Conservation (phyloP, 2,329 filamentous ascomycete species). For the Cadophora sp. region DNA sequence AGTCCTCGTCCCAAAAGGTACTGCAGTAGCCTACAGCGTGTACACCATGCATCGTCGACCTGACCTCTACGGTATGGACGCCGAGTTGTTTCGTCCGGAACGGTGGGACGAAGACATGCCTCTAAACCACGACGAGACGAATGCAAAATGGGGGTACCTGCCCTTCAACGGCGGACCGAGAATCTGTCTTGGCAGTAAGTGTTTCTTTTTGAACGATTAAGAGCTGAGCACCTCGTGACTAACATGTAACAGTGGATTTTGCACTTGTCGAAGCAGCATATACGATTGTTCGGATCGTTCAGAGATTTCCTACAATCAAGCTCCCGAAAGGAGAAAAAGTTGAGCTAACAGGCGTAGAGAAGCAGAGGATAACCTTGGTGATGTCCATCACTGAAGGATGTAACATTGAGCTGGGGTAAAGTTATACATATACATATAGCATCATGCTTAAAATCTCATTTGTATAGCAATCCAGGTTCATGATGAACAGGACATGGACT, state of each 20-base stretch:
- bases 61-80: conserved; percentile 74
- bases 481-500: no score
- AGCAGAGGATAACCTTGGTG: background rate
- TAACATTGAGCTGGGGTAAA: background rate
- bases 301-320: conserved; percentile 29
- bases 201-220: no score
- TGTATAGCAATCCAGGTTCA: no score
- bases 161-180: conserved; percentile 75
- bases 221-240: no score
- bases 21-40: conserved; percentile 33
- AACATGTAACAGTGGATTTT: conserved; percentile 36
- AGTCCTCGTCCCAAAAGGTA: conserved; percentile 38
- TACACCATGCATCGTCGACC: conserved; percentile 41
- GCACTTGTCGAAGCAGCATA: conserved; percentile 41
- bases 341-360: background rate
- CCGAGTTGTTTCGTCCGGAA: conserved; percentile 74
- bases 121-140: conserved; percentile 36
- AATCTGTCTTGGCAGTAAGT: conserved; percentile 66
- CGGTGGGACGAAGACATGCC: conserved; percentile 69
- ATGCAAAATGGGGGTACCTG: conserved; percentile 70
- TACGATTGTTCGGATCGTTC: conserved; percentile 34
- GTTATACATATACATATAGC: no score
- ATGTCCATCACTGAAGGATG: background rate
- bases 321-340: conserved; percentile 14
- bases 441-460: no score